Conservation (phyloP, 371 early-diverging fungal species). For the Mortierella polycephala region DNA sequence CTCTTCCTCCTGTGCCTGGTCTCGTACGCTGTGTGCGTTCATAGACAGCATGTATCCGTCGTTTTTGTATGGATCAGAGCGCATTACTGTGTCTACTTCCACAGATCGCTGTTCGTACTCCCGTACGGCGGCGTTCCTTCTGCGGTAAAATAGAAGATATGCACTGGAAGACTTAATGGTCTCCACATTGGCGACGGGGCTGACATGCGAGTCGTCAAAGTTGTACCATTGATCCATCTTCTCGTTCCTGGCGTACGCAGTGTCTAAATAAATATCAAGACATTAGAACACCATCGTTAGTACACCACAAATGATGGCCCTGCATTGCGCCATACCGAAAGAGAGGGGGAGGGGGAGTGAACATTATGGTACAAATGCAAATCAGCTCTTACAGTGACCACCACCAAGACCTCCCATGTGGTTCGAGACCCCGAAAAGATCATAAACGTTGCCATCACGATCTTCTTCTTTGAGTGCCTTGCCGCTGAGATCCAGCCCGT, state of each 20-base stretch:
- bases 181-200: slow-evolving; percentile 59
- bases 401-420: slow-evolving; percentile 94
- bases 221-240: slow-evolving; percentile 83
- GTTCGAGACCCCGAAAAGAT: slow-evolving; percentile 90
- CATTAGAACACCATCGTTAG: background rate
- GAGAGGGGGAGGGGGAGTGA: background rate
- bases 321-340: background rate
- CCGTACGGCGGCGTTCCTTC: slow-evolving; percentile 58
- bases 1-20: slow-evolving; percentile 9
- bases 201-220: slow-evolving; percentile 89
- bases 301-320: too few species aligned
- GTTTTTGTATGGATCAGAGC: background rate
- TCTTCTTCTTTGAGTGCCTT: slow-evolving; percentile 36
- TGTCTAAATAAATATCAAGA: slow-evolving; percentile 64
- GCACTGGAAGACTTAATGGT: slow-evolving; percentile 80
- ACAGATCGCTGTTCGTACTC: slow-evolving; percentile 41
- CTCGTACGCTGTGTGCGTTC: slow-evolving; percentile 21
- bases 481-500: slow-evolving; percentile 72
- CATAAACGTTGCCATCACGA: slow-evolving; percentile 71
- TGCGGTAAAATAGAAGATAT: slow-evolving; percentile 87
- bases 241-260: slow-evolving; percentile 88
- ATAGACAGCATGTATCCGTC: slow-evolving; percentile 5
- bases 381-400: slow-evolving; percentile 83
- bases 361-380: background rate
- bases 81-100: background rate